A percentile compares a stretch with the other conserved stretches of the same genome.
phyloP scores from a whole-genome alignment of 352 stramenopile genomes.

The Globisporangium uncinulatum region DNA sequence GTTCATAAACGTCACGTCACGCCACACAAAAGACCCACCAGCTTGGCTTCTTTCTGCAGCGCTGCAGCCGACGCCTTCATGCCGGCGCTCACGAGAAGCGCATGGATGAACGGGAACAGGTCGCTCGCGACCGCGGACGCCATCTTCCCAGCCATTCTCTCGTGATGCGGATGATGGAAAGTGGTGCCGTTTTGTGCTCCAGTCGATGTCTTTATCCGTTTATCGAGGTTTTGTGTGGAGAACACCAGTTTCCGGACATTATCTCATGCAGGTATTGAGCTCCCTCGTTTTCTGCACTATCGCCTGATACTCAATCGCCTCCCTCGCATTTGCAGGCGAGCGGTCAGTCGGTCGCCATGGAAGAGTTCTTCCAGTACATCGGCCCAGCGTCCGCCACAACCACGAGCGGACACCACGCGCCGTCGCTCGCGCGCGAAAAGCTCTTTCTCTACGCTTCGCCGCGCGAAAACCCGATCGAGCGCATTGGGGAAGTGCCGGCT shows the following conservation, averaged over 20 bases:
- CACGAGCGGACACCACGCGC: conserved; percentile 3
- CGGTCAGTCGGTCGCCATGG: conserved; percentile 23
- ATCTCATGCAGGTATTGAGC: too few relatives aligned
- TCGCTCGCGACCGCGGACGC: conserved; percentile 46
- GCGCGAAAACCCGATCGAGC: conserved; percentile 48
- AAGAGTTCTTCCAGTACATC: conserved; percentile 74
- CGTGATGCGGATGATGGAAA: neutral
- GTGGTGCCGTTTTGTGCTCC: neutral
- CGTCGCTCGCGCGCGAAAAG: conserved; percentile 37
- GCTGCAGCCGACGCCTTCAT: conserved; percentile 66
- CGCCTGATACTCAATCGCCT: too few relatives aligned
- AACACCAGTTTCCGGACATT: too few relatives aligned
- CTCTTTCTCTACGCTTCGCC: conserved; percentile 59
- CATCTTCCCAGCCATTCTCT: conserved; percentile 15
- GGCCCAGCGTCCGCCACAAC: conserved; percentile 21
- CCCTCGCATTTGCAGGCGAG: neutral
- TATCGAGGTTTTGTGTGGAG: neutral
- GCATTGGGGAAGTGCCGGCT: conserved; percentile 44
- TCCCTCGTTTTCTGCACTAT: neutral
- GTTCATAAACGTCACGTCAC: neutral
- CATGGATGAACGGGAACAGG: conserved; percentile 69
- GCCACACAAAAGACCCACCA: conserved; percentile 25
- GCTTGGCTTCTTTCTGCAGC: conserved; percentile 67
- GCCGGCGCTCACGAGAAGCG: conserved; percentile 53
- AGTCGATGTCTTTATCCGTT: neutral